Conservation (phyloP, 495 filamentous ascomycete genomes). For the Hyphodiscus hymeniophilus region DNA sequence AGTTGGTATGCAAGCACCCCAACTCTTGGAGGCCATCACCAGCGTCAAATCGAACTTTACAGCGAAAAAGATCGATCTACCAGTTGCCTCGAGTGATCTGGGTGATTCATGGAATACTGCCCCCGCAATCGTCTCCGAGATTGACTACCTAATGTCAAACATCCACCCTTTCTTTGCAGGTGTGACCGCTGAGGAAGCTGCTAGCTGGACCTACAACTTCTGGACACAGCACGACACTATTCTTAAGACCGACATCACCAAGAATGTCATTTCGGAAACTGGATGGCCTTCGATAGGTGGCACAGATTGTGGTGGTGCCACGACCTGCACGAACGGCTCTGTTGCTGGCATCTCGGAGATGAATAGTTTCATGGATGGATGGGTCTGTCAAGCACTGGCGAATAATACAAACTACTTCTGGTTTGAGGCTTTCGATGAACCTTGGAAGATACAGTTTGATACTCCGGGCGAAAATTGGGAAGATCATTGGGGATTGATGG, state of each 20-base stretch:
- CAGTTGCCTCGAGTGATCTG: slow-evolving; percentile 83
- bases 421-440: slow-evolving; percentile 95
- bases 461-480: slow-evolving; percentile 71
- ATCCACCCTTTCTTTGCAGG: slow-evolving; percentile 96
- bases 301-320: slow-evolving; percentile 58
- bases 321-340: slow-evolving; percentile 50
- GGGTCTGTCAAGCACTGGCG: slow-evolving; percentile 69
- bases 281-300: slow-evolving; percentile 90
- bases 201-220: slow-evolving; percentile 78
- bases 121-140: slow-evolving; percentile 48
- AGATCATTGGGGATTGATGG: slow-evolving; percentile 93
- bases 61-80: slow-evolving; percentile 52
- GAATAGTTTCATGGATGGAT: slow-evolving; percentile 80
- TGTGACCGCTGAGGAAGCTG: slow-evolving; percentile 55
- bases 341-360: slow-evolving; percentile 76
- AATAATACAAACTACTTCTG: slow-evolving; percentile 92
- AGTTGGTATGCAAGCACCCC: slow-evolving; percentile 50
- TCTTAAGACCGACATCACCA: slow-evolving; percentile 49
- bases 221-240: slow-evolving; percentile 60
- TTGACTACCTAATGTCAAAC: slow-evolving; percentile 92
- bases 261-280: slow-evolving; percentile 76
- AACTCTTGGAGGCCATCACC: slow-evolving; percentile 57
- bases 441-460: slow-evolving; percentile 81
- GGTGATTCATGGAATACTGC: slow-evolving; percentile 72
- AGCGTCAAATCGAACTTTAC: slow-evolving; percentile 67